Conservation (phyloP, 768 basidiomycete species). For the Tephrocybe sp. region DNA sequence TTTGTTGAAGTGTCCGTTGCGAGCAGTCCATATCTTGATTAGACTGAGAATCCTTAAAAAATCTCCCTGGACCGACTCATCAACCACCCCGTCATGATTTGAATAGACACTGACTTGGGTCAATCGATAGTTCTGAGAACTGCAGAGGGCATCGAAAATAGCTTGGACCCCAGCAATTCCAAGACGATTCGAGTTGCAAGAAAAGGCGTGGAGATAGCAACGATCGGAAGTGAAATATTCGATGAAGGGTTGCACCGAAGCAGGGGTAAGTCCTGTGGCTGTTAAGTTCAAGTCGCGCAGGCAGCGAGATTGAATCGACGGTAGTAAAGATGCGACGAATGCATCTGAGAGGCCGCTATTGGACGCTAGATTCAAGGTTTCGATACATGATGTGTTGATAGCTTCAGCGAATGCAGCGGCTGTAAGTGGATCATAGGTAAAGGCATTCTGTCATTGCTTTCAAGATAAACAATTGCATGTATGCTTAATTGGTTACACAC, state of each 20-base stretch:
- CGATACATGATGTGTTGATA: conserved; percentile 54
- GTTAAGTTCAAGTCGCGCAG: conserved; percentile 60
- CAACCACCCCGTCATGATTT: conserved; percentile 35
- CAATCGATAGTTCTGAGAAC: conserved; percentile 43
- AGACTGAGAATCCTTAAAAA: conserved; percentile 29
- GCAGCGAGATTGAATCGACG: conserved; percentile 43
- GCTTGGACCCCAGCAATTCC: conserved; percentile 42
- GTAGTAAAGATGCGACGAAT: conserved; percentile 51
- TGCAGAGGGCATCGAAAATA: conserved; percentile 45
- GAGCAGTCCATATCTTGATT: conserved; percentile 33
- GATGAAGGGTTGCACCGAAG: conserved; percentile 39
- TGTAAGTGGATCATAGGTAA: conserved; percentile 32
- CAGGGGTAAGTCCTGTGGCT: conserved; percentile 44
- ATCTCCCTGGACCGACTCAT: conserved; percentile 1
- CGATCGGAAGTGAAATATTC: conserved; percentile 51
- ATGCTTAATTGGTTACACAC: conserved; percentile 34
- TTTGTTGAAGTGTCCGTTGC: conserved; percentile 43
- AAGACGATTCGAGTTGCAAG: conserved; percentile 57
- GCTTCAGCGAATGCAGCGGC: conserved; percentile 43
- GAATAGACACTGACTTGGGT: conserved; percentile 49
- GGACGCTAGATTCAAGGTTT: conserved; percentile 49
- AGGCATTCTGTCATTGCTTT: conserved; percentile 20
- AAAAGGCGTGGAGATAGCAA: conserved; percentile 49
- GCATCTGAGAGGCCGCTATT: conserved; percentile 50
- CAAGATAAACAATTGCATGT: not conserved